phyloP scores from a whole-genome alignment of 2,329 filamentous ascomycete species.

The Diaporthe helianthi region DNA sequence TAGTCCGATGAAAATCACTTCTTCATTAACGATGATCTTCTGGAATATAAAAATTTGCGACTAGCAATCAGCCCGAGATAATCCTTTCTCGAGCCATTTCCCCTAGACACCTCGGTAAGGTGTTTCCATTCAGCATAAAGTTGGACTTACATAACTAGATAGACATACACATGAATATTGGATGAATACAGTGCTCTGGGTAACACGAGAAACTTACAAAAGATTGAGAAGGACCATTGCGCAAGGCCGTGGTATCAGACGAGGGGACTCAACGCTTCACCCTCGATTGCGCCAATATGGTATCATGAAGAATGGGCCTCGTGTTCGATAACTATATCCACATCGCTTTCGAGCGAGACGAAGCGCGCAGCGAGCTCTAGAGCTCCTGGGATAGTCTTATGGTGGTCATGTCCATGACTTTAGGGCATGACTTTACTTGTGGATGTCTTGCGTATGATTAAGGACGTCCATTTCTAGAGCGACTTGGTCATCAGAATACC shows the following conservation, averaged over 20 bases:
- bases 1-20: too few species aligned
- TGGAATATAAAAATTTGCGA: too few species aligned
- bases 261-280: background rate
- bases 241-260: background rate
- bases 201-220: too few species aligned
- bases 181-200: too few species aligned
- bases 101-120: too few species aligned
- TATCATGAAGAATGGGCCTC: too few species aligned
- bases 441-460: background rate
- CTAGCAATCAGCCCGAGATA: too few species aligned
- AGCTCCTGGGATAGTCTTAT: background rate
- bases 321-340: background rate
- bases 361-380: background rate
- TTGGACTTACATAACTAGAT: too few species aligned
- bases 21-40: too few species aligned
- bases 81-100: too few species aligned
- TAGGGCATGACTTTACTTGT: background rate
- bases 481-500: background rate
- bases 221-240: background rate
- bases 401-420: background rate
- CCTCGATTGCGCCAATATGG: background rate
- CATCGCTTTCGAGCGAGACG: background rate
- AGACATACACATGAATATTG: too few species aligned
- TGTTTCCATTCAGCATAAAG: too few species aligned
- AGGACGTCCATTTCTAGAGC: background rate